Percentiles rank a stretch among this genome's conserved stretches.
Conservation (phyloP, 768 basidiomycete genomes). For the Porpolomopsis calyptriformis region DNA sequence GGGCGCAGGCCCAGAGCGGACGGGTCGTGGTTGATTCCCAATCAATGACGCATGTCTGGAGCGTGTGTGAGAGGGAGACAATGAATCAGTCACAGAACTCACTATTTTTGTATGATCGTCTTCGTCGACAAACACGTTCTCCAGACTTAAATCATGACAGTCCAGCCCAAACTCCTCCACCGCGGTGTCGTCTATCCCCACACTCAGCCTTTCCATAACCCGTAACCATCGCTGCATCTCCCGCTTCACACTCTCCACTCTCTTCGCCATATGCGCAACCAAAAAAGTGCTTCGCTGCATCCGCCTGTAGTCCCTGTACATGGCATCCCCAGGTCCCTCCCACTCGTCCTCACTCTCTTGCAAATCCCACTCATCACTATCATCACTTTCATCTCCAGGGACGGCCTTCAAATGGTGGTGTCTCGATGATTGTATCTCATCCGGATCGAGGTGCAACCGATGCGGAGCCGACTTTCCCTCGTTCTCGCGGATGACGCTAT, state of each 20-base stretch:
- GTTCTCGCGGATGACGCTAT: constrained; percentile 64
- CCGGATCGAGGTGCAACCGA: constrained; percentile 69
- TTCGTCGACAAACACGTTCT: constrained; percentile 76
- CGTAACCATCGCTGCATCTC: constrained; percentile 67
- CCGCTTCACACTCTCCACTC: constrained; percentile 50
- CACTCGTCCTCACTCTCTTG: constrained; percentile 74
- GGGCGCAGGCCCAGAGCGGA: constrained; percentile 77
- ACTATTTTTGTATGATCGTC: constrained; percentile 61
- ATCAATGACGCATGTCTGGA: constrained; percentile 76
- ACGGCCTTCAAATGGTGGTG: constrained; percentile 61
- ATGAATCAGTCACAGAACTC: constrained; percentile 21
- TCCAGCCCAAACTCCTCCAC: constrained; percentile 68
- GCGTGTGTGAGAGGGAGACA: constrained; percentile 4
- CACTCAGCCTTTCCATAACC: constrained; percentile 51
- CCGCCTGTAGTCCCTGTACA: constrained; percentile 76
- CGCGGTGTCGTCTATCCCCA: constrained; percentile 19
- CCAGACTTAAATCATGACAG: constrained; percentile 76
- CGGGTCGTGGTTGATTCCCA: constrained; percentile 88
- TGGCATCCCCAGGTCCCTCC: constrained; percentile 65
- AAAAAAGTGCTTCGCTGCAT: constrained; percentile 75
- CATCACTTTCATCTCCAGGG: constrained; percentile 65
- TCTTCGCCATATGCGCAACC: constrained; percentile 52
- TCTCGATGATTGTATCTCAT: constrained; percentile 59
- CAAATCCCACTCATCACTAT: constrained; percentile 68
- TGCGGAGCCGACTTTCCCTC: constrained; percentile 72